Base-by-base conservation (phyloP, 2,329 filamentous ascomycete species). In the Lecanoromycetidae sp. region DNA sequence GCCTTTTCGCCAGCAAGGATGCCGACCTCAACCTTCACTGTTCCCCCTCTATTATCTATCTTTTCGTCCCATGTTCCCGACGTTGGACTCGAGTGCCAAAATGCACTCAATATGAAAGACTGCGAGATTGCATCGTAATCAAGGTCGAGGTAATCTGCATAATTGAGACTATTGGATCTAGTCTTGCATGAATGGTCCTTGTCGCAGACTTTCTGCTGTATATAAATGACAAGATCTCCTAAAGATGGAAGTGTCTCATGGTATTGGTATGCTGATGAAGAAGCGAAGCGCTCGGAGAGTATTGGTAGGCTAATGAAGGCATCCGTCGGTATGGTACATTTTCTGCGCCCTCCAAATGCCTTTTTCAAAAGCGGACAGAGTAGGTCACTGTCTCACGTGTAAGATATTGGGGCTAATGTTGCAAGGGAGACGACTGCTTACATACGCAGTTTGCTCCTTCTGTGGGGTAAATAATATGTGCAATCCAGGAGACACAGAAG, bases 381-480 rank as follows among this genome's bases (percentile, higher is more conserved):
- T 22, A 64, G 61, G 33, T 68, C 62, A 32, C 71, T 76, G 47
- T 29, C n/a, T n/a, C 23, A 45, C 38, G 17, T 26, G n/a, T 30
- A 13, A 36, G 27, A 36, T 29, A 20, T 17, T n/a, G 34, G n/a
- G 37, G 20, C 15, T 22, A 3, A 12, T 20, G 9, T 10, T 20
- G 10, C 12, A 19, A 1, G 12, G 12, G n/a, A 13, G 39, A 2
- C 2, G 10, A 30, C 33, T 47, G 36, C 36, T 36, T 13, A 61
- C 64, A 46, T 56, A 69, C 65, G 61, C 57, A 20, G 57, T 48
- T 5, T 54, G 60, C 22, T 63, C 60, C 26, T 65, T 60, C 5
- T 63, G 61, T 0, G 83, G 82, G 0, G 82, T 84, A 60, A 81
- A 87, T 57, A 84, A 84, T 22, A 87, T 69, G 67, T 95, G 87